Evolutionary conservation across 192 early-diverging fungal species (phyloP).

Genomic region (Coemansia sp.): DNA sequence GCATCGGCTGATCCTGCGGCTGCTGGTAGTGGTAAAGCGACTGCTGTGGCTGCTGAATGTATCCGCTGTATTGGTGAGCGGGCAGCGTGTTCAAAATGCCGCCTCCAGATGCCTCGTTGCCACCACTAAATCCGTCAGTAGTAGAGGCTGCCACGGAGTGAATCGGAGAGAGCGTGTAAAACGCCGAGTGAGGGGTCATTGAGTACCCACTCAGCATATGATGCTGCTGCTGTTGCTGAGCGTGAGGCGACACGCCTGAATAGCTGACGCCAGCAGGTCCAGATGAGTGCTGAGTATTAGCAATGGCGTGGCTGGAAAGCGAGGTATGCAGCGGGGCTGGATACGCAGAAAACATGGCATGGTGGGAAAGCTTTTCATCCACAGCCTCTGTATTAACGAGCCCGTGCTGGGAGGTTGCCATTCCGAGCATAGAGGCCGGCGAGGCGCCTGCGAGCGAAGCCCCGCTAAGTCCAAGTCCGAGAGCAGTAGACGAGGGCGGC

Average conservation of each 20-base stretch:
- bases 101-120: not conserved
- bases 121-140: constrained; percentile 23
- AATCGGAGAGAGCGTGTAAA: constrained; percentile 29
- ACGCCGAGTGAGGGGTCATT: constrained; percentile 28
- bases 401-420: not conserved
- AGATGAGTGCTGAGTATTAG: constrained; percentile 16
- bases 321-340: constrained; percentile 17
- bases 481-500: constrained; percentile 6
- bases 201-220: constrained; percentile 13
- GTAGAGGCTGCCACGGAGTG: constrained; percentile 12
- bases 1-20: constrained; percentile 8
- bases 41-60: constrained; percentile 19
- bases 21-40: constrained; percentile 12
- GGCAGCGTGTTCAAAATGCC: not conserved
- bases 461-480: constrained; percentile 40
- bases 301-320: constrained; percentile 1
- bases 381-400: not conserved
- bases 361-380: constrained; percentile 1
- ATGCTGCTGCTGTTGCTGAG: constrained; percentile 23
- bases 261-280: constrained; percentile 5
- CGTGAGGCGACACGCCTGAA: not conserved
- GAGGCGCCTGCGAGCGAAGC: constrained; percentile 13
- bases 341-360: constrained; percentile 3
- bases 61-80: constrained; percentile 5
- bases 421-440: constrained; percentile 3